Conservation (phyloP, 495 filamentous ascomycete species). For the Pyronema omphalodes region DNA sequence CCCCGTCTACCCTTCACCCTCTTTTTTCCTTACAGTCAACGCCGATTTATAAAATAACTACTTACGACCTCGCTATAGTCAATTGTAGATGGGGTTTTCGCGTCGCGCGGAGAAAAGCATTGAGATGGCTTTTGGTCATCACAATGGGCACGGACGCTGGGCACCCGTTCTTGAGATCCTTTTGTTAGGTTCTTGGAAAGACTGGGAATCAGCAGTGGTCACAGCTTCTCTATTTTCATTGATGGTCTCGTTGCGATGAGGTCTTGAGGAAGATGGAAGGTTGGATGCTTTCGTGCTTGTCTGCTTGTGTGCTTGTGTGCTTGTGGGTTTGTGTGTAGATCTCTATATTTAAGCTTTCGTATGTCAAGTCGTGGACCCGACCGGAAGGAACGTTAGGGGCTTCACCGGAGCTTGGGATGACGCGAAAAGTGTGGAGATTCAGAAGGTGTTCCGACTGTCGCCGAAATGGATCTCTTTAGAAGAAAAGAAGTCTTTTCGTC, state of each 20-base stretch:
- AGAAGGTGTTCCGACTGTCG: too few relatives aligned
- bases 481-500: too few relatives aligned
- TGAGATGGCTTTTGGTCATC: constrained; percentile 9
- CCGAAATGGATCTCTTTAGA: too few relatives aligned
- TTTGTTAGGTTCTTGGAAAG: constrained; percentile 12
- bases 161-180: constrained; percentile 19
- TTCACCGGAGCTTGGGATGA: too few relatives aligned
- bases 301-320: too few relatives aligned
- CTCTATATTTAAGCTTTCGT: too few relatives aligned
- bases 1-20: too few relatives aligned
- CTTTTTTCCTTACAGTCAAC: constrained; percentile 6
- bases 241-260: neutral
- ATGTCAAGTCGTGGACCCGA: too few relatives aligned
- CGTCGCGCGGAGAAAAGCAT: constrained; percentile 18
- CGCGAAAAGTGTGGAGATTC: too few relatives aligned
- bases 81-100: constrained; percentile 15
- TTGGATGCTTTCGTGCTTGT: too few relatives aligned
- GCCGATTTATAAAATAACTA: constrained; percentile 1
- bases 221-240: constrained; percentile 7
- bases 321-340: too few relatives aligned
- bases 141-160: constrained; percentile 8
- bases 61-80: neutral
- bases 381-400: too few relatives aligned
- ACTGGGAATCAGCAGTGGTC: constrained; percentile 23
- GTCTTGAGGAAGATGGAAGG: neutral